Percentiles rank a stretch among this genome's conserved stretches.
These are phyloP conservation scores for Leccinum subgranulosum DNA, from an alignment of 768 basidiomycete species.

Conservation along the genomic window DNA sequence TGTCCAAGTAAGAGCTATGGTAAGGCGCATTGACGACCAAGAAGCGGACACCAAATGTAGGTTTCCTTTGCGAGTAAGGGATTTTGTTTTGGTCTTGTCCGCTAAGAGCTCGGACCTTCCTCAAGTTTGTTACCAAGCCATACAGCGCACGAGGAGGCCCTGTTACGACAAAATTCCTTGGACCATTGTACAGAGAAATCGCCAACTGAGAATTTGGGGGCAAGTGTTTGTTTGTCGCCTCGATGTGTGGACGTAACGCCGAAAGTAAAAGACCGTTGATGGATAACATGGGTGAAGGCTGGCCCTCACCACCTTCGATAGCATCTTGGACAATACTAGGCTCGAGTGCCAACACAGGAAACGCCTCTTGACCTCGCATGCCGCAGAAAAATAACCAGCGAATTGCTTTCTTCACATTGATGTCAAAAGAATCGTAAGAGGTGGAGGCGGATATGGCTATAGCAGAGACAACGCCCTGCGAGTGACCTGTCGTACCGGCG, in stretches of 20 bases:
- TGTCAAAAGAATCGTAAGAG: slow-evolving; percentile 68
- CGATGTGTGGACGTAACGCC: slow-evolving; percentile 77
- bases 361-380: slow-evolving; percentile 88
- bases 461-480: slow-evolving; percentile 96
- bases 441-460: slow-evolving; percentile 79
- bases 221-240: slow-evolving; percentile 85
- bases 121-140: slow-evolving; percentile 86
- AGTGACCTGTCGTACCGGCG: slow-evolving; percentile 92
- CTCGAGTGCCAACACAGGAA: slow-evolving; percentile 89
- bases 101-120: slow-evolving; percentile 84
- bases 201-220: slow-evolving; percentile 72
- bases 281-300: slow-evolving; percentile 90
- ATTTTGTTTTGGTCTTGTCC: slow-evolving; percentile 93
- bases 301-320: slow-evolving; percentile 89
- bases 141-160: slow-evolving; percentile 90
- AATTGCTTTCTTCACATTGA: slow-evolving; percentile 79
- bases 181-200: slow-evolving; percentile 91
- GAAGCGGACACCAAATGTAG: slow-evolving; percentile 90
- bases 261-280: slow-evolving; percentile 76
- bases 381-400: slow-evolving; percentile 94
- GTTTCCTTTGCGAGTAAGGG: slow-evolving; percentile 92
- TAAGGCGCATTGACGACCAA: slow-evolving; percentile 95
- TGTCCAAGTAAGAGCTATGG: slow-evolving; percentile 82
- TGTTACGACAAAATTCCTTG: slow-evolving; percentile 88
- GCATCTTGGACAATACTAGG: slow-evolving; percentile 85